Percentiles rank a stretch among this genome's conserved stretches.
These are phyloP conservation scores for Amniculicola lignicola DNA, from an alignment of 495 filamentous ascomycete genomes.

Conservation along the genomic window DNA sequence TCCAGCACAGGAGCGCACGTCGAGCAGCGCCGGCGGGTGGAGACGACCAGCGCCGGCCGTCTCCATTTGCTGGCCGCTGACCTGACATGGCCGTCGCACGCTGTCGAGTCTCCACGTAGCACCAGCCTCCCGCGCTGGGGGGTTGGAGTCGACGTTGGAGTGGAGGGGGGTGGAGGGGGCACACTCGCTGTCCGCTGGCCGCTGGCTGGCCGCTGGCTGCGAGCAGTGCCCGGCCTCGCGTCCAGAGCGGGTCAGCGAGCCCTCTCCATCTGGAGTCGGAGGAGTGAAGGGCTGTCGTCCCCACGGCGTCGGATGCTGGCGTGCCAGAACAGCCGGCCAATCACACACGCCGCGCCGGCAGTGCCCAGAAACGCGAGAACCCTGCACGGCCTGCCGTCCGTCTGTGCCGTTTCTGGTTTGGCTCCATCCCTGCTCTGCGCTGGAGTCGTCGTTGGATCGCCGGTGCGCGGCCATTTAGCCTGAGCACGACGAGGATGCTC, in stretches of 20 bases:
- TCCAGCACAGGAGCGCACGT: background rate
- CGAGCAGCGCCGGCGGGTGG: conserved; percentile 14
- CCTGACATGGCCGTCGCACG: conserved; percentile 31
- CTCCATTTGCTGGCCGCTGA: conserved; percentile 28
- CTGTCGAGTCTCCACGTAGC: conserved; percentile 35
- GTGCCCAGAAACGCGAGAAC: conserved; percentile 15
- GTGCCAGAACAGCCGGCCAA: conserved; percentile 25
- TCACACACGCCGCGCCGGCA: conserved; percentile 10
- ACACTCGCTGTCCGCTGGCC: no score
- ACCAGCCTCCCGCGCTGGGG: conserved; percentile 19
- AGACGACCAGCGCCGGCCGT: conserved; percentile 4
- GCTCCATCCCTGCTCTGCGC: conserved; percentile 15
- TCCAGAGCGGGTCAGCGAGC: background rate
- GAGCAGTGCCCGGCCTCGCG: no score
- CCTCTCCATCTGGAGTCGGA: background rate
- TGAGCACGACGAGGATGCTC: conserved; percentile 9
- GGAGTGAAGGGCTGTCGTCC: background rate
- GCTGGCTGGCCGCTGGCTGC: no score
- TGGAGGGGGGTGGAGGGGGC: no score
- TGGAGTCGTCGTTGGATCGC: conserved; percentile 23
- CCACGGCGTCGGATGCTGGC: conserved; percentile 27
- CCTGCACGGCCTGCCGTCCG: conserved; percentile 30
- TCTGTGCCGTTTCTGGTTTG: conserved; percentile 27
- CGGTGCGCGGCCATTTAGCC: conserved; percentile 31
- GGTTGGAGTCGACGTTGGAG: no score